Evolutionary conservation across 306 rosid species (phyloP), one percentile per base, ranked within the genome.

Genomic region (Cucurbita pepo): DNA sequence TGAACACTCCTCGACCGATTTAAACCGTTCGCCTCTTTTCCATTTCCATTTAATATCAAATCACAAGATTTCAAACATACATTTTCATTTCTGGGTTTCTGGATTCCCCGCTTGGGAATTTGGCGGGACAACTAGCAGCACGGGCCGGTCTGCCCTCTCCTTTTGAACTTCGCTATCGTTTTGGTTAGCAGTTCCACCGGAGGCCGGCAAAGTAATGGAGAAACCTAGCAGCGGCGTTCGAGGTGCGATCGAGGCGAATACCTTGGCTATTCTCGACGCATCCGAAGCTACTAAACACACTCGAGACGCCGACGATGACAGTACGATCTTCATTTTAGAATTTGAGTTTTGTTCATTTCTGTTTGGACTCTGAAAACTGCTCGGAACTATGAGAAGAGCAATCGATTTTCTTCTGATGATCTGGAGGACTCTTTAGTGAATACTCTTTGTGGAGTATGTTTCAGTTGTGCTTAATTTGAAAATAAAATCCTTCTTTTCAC

Each of bases 221-320:
- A 83, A 53, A 78, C 79, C 80, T 74, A 72, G 69, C 76, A 38
- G 84, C 80, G 79, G 60, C 67, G 55, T 45, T 40, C 54, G 76
- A 41, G 82, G 82, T 63, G 88, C 75, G 16, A 56, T 88, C 9
- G 94, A 87, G 74, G 97, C 85, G 67, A 88, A 80, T 81, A 84
- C 88, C 22, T 76, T 93, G 78, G 90, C 96, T 11, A 84, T 90
- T 62, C 83, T 93, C 66, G 91, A 84, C 55, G 82, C 89, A 16
- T 82, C 86, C 9, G 89, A 84, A 44, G 74, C 88, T 7, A 62
- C 50, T 34, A 85, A 85, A 54, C 88, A 90, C 77, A 79, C 79
- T 60, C 90, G 75, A 69, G 91, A 90, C 60, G 81, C 96, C n/a
- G 67, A 85, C 70, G 93, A 93, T 56, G 96, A 90, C 45, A 50